Base-by-base conservation (phyloP, 202 grass and related monocot species). In the Musa balbisiana region DNA sequence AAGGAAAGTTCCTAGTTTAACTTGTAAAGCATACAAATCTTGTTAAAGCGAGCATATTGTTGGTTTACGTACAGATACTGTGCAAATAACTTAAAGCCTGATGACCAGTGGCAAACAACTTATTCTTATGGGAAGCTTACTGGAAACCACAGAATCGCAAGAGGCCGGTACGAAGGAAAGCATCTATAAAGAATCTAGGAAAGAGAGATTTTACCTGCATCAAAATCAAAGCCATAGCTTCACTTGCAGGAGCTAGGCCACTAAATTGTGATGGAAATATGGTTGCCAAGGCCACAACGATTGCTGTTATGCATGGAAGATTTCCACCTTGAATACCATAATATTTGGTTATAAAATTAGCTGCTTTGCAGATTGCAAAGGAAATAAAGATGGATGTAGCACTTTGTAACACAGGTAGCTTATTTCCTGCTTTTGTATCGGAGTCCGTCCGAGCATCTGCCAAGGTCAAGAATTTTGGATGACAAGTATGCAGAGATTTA, bases 281-380 rank as follows among this genome's bases (percentile, higher is more conserved):
- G 17, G 92, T 96, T 20, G 82, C 92, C 79, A 96, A 73, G 15
- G 80, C 79, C 63, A 96, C 88, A 20, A 89, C 78, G 80, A 96
- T 87, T 19, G 80, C 88, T 3, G 92, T 96, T 64, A 89, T 83
- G 80, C 77, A 91, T 58, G 92, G 92, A 22, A 96, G 92, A 19
- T 82, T 89, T 20, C 88, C 92, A 1, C 86, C 92, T 67, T 79
- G 66, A 64, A 96, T 82, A 62, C 89, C 74, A 67, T 85, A 83
- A 75, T 79, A 80, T 80, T 33, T 80, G 10, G 84, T 80, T 69
- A 91, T 76, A 27, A 60, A 69, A 51, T 74, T 84, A 4, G 85
- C 92, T 21, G 62, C 79, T 73, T 83, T 91, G 88, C 92, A 91
- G 55, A 96, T 86, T 58, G 78, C 84, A 68, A 96, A 85, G 0